Percentiles rank a stretch among this genome's conserved stretches.
These are phyloP conservation scores for Suzukiozyma palmioleophila DNA, from an alignment of 1,139 yeast species.

Conservation along the genomic window DNA sequence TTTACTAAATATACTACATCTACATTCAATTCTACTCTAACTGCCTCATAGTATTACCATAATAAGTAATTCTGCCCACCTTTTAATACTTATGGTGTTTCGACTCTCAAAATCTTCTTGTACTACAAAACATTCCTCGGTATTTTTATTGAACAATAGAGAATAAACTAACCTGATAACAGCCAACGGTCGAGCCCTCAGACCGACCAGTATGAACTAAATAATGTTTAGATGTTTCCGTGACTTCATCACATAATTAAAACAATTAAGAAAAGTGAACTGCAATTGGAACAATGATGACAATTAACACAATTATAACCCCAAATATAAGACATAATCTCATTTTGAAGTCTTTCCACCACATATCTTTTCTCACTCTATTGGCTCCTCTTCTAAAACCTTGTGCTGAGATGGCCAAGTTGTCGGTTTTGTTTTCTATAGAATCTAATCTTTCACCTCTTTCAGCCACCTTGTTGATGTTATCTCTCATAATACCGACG, in stretches of 20 bases:
- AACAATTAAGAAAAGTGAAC: slow-evolving; percentile 62
- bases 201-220: too few species aligned
- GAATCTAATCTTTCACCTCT: slow-evolving; percentile 92
- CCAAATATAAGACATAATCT: slow-evolving; percentile 85
- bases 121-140: too few species aligned
- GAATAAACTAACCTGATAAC: too few species aligned
- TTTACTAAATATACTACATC: too few species aligned
- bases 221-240: too few species aligned
- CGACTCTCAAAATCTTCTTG: too few species aligned
- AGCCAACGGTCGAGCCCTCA: too few species aligned
- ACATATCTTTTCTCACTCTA: slow-evolving; percentile 97
- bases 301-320: slow-evolving; percentile 73
- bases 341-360: slow-evolving; percentile 99
- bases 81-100: too few species aligned
- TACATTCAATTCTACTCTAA: too few species aligned
- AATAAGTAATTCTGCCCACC: too few species aligned
- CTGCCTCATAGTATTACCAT: too few species aligned
- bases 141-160: too few species aligned
- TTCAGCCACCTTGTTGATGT: slow-evolving; percentile 93
- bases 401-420: slow-evolving; percentile 88
- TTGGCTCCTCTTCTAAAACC: slow-evolving; percentile 97
- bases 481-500: slow-evolving; percentile 96
- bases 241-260: not conserved
- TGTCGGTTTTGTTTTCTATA: slow-evolving; percentile 91
- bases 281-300: slow-evolving; percentile 91